Evolutionary conservation across 1,139 yeast species (phyloP).

Genomic region (Citeromyces hawaiiensis): DNA sequence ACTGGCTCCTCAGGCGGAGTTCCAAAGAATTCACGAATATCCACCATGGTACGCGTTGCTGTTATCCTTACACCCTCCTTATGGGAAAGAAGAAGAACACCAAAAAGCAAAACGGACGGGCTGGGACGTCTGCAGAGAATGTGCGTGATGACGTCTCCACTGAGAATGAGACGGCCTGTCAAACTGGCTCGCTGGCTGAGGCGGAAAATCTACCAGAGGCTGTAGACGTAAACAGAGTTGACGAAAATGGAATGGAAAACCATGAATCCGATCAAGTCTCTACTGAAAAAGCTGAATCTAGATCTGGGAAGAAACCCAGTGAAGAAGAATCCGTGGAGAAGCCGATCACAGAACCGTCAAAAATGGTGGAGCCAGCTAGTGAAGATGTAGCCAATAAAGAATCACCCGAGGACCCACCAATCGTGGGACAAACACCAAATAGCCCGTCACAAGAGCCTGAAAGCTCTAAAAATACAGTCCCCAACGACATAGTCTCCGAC

Average conservation of each 20-base stretch:
- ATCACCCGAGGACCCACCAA: constrained; percentile 13
- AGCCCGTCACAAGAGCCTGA: constrained; percentile 2
- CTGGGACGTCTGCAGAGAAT: not conserved
- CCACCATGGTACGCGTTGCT: constrained; percentile 19
- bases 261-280: not conserved
- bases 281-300: not conserved
- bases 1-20: constrained; percentile 3
- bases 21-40: constrained; percentile 22
- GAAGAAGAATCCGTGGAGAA: not conserved
- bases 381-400: constrained; percentile 11
- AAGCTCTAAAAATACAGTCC: constrained; percentile 3
- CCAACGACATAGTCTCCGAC: not conserved
- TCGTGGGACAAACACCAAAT: constrained; percentile 9
- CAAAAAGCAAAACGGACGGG: not conserved
- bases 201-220: not conserved
- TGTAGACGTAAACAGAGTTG: not conserved
- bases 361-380: constrained; percentile 3
- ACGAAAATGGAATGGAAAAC: too few relatives aligned
- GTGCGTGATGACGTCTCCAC: not conserved
- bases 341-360: not conserved
- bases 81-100: not conserved
- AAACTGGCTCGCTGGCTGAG: not conserved
- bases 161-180: not conserved
- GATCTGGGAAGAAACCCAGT: not conserved
- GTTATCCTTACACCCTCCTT: not conserved